Evolutionary conservation across 139 green algal species (phyloP), one percentile per base, ranked within the genome.

Genomic region (Tetraselmis chui): DNA sequence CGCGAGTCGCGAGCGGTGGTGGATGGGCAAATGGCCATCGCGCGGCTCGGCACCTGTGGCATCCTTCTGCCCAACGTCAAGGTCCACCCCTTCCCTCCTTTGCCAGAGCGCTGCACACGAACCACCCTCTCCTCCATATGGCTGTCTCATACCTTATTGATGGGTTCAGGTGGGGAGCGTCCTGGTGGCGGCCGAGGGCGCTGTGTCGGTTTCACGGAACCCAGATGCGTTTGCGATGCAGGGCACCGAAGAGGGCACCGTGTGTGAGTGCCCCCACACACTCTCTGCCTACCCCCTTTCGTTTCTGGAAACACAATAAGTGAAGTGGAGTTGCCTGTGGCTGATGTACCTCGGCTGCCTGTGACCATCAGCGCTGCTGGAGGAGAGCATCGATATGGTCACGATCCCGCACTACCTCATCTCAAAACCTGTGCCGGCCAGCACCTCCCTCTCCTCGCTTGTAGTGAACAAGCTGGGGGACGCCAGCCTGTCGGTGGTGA

Each of bases 31-130:
- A 91, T 96, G 89, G 91, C 92, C 11, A 83, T 95, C 24, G 79
- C 95, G 30, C 85, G 92, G 59, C 84, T 96, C 67, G 92, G 92
- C 30, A 96, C 92, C 18, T 96, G 92, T 76, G 92, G 92, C 0
- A 89, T 86, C 22, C 78, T 95, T 32, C 88, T 92, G 59, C 86
- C 87, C 1, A 91, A 89, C 18, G 90, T 88, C 11, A 83, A 82
- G n/a, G n/a, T n/a, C n/a, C n/a, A n/a, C n/a, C n/a, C n/a, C n/a
- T n/a, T n/a, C n/a, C n/a, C n/a, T n/a, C n/a, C n/a, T n/a, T n/a
- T n/a, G n/a, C n/a, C n/a, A n/a, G n/a, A n/a, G n/a, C n/a, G n/a
- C n/a, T n/a, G n/a, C n/a, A n/a, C n/a, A n/a, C n/a, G n/a, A n/a
- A n/a, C n/a, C n/a, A n/a, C n/a, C n/a, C n/a, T n/a, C n/a, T n/a